These are phyloP conservation scores for Grigorovia transvaalensis DNA, from an alignment of 805 yeast genomes.

Conservation along the genomic window DNA sequence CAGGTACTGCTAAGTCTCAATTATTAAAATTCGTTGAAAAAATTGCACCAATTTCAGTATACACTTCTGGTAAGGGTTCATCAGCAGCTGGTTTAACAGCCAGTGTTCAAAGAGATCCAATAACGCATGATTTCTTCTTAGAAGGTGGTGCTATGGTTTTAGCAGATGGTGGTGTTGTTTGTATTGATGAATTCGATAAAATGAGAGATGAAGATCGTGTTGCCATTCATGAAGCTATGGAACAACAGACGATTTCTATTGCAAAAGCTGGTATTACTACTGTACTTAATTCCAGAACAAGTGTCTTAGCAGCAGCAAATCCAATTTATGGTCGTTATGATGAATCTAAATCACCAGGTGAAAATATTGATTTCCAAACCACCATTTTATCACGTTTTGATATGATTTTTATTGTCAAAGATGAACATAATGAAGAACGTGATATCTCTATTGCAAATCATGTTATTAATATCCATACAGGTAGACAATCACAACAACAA, in stretches of 20 bases:
- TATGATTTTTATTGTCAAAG: constrained; percentile 95
- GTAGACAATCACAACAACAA: constrained; percentile 37
- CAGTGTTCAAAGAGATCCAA: constrained; percentile 84
- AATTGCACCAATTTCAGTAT: constrained; percentile 86
- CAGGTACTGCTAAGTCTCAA: constrained; percentile 98
- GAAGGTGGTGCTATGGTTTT: constrained; percentile 99
- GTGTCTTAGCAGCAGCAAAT: constrained; percentile 96
- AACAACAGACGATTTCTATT: constrained; percentile 96
- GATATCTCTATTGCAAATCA: constrained; percentile 89
- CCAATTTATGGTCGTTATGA: constrained; percentile 96
- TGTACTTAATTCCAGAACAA: constrained; percentile 87
- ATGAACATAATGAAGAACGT: constrained; percentile 77
- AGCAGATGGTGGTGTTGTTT: constrained; percentile 98
- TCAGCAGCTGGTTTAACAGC: constrained; percentile 99
- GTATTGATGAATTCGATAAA: constrained; percentile 98
- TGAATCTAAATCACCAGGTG: constrained; percentile 93
- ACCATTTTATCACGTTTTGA: constrained; percentile 95
- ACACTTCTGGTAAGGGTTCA: constrained; percentile 98
- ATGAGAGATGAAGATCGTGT: constrained; percentile 99
- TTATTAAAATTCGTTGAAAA: constrained; percentile 89
- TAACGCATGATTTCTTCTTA: constrained; percentile 80
- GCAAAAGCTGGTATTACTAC: constrained; percentile 99
- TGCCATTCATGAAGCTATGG: constrained; percentile 99
- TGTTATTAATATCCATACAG: constrained; percentile 90
- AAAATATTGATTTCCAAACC: constrained; percentile 94